Percentiles rank a stretch among this genome's conserved stretches.
Evolutionary conservation across 2,329 filamentous ascomycete genomes (phyloP).

Genomic region (Fusarium ramigenum): DNA sequence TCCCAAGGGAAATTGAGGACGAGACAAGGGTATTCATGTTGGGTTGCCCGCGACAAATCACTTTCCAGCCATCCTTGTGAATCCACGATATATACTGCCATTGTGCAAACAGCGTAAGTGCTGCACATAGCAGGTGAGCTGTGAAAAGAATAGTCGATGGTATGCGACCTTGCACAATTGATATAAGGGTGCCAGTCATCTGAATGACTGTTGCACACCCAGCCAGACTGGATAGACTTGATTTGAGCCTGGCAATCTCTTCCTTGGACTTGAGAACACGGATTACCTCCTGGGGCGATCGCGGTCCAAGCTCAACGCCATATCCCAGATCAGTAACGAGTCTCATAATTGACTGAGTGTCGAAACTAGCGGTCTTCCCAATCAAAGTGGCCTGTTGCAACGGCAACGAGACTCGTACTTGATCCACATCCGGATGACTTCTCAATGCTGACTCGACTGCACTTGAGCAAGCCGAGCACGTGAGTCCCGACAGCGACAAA

Average conservation of each 20-base stretch:
- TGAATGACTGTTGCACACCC: neutral
- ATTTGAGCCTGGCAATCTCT: neutral
- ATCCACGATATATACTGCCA: neutral
- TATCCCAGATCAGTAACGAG: neutral
- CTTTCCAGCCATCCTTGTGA: neutral
- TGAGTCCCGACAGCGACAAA: neutral
- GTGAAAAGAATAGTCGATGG: neutral
- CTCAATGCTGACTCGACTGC: neutral
- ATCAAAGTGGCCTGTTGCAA: neutral
- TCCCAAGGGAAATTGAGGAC: neutral
- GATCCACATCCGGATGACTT: neutral
- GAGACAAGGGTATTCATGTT: neutral
- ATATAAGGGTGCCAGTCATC: fast-evolving
- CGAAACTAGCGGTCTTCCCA: neutral
- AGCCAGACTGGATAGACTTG: neutral
- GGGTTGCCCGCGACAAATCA: neutral
- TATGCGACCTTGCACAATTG: neutral
- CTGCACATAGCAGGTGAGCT: neutral
- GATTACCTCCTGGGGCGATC: neutral
- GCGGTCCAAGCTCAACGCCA: neutral
- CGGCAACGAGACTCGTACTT: neutral
- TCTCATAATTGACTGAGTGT: neutral
- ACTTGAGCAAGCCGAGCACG: neutral
- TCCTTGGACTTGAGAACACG: neutral
- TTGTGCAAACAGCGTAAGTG: neutral